These are phyloP conservation scores for Trichophyton rubrum DNA, from an alignment of 2,329 filamentous ascomycete species.

Conservation along the genomic window DNA sequence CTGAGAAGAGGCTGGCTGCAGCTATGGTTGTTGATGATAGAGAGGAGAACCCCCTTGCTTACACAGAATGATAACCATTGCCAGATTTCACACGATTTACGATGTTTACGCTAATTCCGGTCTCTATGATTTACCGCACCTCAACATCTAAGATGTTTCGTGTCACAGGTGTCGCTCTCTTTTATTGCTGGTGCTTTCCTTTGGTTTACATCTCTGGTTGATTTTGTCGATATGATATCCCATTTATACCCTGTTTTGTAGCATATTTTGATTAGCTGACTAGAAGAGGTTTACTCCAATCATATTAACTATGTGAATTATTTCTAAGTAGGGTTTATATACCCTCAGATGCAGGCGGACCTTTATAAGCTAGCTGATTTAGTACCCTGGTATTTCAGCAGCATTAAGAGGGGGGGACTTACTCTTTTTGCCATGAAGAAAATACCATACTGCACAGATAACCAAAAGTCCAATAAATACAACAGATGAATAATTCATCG, in stretches of 20 bases:
- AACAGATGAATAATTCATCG: slow-evolving; percentile 5
- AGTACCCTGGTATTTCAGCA: slow-evolving; percentile 3
- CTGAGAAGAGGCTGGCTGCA: slow-evolving; percentile 2
- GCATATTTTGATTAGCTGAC: neutral
- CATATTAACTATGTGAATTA: too few relatives aligned
- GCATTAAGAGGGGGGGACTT: too few relatives aligned
- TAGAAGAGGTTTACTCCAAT: neutral
- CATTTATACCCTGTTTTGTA: neutral
- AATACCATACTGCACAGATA: slow-evolving; percentile 41
- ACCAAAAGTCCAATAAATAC: slow-evolving; percentile 45
- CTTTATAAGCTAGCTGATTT: slow-evolving; percentile 8
- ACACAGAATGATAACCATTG: neutral
- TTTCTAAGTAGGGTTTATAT: neutral
- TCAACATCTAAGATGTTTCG: neutral
- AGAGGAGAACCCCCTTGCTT: neutral
- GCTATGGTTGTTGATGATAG: neutral
- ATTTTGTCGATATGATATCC: neutral
- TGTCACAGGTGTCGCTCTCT: neutral
- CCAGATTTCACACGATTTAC: neutral
- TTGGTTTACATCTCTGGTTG: neutral
- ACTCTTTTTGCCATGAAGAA: too few relatives aligned
- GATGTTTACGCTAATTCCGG: neutral
- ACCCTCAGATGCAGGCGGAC: slow-evolving; percentile 10
- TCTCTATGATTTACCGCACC: neutral
- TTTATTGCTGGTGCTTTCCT: neutral